Evolutionary conservation across 1,139 yeast species (phyloP), one percentile per base, ranked within the genome.

Genomic region (Sugiyamaella castrensis): DNA sequence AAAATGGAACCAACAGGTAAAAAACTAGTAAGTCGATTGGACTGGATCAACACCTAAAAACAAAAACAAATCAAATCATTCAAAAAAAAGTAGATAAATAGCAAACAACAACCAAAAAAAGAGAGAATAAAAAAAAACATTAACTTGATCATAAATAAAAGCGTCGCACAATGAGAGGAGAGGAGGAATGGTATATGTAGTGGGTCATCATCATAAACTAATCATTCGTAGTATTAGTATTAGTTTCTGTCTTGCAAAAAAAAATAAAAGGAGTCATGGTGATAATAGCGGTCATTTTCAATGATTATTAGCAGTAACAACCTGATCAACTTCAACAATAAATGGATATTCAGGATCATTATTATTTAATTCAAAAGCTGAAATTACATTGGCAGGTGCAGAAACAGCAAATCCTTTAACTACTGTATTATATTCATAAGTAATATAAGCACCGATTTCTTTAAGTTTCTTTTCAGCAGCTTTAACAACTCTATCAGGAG

Each of bases 331-430:
- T 52, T 73, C 77, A 40, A 73, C 59, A 38, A 67, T 58, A 53
- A 72, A 72, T 3, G 76, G 76, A 48, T 57, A 65, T 33, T 66
- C 64, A 26, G 56, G 45, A 53, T 62, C 57, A 43, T 61, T 56
- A 19, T 48, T 52, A 34, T 60, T 55, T 19, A 51, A 48, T 24
- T 63, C 60, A 26, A 70, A 54, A 34, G 54, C 51, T 9, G 52
- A 52, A 46, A 66, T 57, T 12, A 56, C 57, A 24, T 54, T 58
- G 29, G 58, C 53, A 33, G 68, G 67, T n/a, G 69, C 58, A 7
- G 66, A 59, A 19, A 71, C 64, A n/a, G 72, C 65, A 53, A 72
- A 71, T 2, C 75, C 77, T 52, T 65, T 65, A 47, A 73, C 59
- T 28, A 72, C 65, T 7, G 69, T 65, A 52, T 61, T 58, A 61